Conservation (phyloP, 768 basidiomycete genomes). For the Pholiota conissans region DNA sequence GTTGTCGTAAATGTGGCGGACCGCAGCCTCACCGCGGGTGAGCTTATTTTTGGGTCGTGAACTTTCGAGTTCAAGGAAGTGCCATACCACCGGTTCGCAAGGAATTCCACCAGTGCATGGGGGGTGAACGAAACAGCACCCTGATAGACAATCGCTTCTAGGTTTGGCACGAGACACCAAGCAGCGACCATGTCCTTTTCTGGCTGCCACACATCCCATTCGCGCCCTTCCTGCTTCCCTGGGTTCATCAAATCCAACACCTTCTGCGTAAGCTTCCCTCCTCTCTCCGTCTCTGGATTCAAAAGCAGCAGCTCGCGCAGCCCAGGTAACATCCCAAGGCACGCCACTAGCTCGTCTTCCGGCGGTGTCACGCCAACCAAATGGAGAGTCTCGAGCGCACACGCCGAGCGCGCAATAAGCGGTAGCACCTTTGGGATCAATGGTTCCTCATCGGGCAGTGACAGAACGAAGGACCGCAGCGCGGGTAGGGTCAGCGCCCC, state of each 20-base stretch:
- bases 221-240: background rate
- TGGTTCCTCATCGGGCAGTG: conserved; percentile 15
- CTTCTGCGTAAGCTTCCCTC: conserved; percentile 14
- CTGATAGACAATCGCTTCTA: conserved; percentile 19
- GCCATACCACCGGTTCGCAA: conserved; percentile 14
- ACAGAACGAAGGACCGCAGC: conserved; percentile 18
- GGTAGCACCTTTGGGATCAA: conserved; percentile 10
- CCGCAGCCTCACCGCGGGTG: conserved; percentile 3
- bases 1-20: conserved; percentile 16
- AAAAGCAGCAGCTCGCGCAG: conserved; percentile 16
- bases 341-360: conserved; percentile 15
- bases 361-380: conserved; percentile 21
- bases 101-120: conserved; percentile 13
- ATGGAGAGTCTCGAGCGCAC: conserved; percentile 15
- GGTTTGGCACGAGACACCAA: conserved; percentile 2
- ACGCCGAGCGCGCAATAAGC: conserved; percentile 16
- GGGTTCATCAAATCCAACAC: conserved; percentile 17
- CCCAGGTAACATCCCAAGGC: conserved; percentile 13
- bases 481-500: conserved; percentile 15
- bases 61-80: background rate
- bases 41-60: background rate
- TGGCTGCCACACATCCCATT: background rate
- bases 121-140: conserved; percentile 14
- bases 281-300: conserved; percentile 17
- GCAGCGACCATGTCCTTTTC: background rate